Evolutionary conservation across 2,329 filamentous ascomycete species (phyloP), one percentile per base, ranked within the genome.

Genomic region (Clonostachys rhizophaga): DNA sequence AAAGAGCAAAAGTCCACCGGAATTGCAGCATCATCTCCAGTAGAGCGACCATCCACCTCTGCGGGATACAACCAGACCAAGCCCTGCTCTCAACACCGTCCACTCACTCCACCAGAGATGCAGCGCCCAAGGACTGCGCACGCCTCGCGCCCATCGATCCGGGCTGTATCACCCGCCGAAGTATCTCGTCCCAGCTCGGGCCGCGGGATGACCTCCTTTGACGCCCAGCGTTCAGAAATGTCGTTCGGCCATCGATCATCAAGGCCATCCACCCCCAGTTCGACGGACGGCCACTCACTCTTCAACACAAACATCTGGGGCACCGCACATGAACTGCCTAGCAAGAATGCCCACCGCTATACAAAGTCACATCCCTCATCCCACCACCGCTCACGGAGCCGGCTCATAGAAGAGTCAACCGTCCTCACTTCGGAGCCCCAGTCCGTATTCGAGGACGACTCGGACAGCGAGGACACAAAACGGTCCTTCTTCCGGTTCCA

Each of bases 361-460:
- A 42, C 40, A 13, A 18, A 24, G 24, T 30, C 24, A 30, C 24
- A 30, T 30, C 24, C 24, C 24, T 5, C 24, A 30, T 30, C 24
- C 24, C 24, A 30, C 24, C 24, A 30, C 24, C 24, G 24, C 24
- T 30, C 24, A 30, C 24, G 24, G 24, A 30, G 24, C 24, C 9
- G 24, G 40, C 13, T 42, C 40, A 11, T 13, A n/a, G 16, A 18
- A 14, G 24, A 17, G 13, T 12, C 43, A 36, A 16, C 34, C 16
- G 8, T 16, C 43, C 24, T 30, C 24, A 10, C 24, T 4, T 10
- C 24, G 9, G 58, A 67, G 39, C 55, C 55, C 12, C 52, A 54
- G n/a, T 78, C 74, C 3, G 68, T 77, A 20, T 78, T 78, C 50
- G 75, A 78, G 40, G 54, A 65, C 13, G 73, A 77, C 54, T 59